Percentiles rank a stretch among this genome's conserved stretches.
These are phyloP conservation scores for Retiboletus flavoniger DNA, from an alignment of 1,284 basidiomycete genomes.

Conservation along the genomic window DNA sequence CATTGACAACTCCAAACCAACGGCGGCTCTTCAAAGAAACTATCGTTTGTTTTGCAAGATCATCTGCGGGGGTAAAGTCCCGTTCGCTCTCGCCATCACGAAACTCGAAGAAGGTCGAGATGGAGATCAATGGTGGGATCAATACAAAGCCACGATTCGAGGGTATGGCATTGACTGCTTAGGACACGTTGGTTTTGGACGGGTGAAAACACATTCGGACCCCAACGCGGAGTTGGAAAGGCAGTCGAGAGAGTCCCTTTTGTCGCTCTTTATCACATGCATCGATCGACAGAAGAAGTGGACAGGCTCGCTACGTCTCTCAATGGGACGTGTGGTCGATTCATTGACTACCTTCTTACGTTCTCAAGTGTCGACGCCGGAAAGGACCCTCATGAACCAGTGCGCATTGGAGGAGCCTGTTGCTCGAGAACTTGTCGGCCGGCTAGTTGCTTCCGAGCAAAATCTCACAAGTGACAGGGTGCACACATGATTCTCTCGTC, in stretches of 20 bases:
- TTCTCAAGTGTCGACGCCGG: constrained; percentile 7
- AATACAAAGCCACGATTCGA: constrained; percentile 30
- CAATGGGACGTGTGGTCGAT: constrained; percentile 8
- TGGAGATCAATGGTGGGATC: constrained; percentile 35
- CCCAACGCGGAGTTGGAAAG: constrained; percentile 1
- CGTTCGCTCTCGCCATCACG: constrained; percentile 29
- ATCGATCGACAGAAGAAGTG: constrained; percentile 11
- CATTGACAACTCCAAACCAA: constrained; percentile 36
- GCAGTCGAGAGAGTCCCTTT: constrained; percentile 17
- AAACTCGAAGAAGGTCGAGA: constrained; percentile 24
- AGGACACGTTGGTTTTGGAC: constrained; percentile 34
- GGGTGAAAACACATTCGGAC: not conserved
- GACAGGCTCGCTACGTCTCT: constrained; percentile 6
- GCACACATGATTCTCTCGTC: not conserved
- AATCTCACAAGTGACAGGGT: not conserved
- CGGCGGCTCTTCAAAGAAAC: constrained; percentile 28
- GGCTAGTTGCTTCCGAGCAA: constrained; percentile 11
- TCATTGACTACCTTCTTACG: constrained; percentile 13
- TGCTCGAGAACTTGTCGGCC: constrained; percentile 21
- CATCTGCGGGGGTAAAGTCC: constrained; percentile 23
- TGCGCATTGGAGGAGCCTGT: constrained; percentile 23
- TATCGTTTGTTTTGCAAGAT: constrained; percentile 29
- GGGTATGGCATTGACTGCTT: constrained; percentile 30
- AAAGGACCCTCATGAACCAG: constrained; percentile 17
- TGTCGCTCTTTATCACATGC: constrained; percentile 20